These are phyloP conservation scores for Trifolium dubium DNA, from an alignment of 306 rosid genomes.

Conservation along the genomic window DNA sequence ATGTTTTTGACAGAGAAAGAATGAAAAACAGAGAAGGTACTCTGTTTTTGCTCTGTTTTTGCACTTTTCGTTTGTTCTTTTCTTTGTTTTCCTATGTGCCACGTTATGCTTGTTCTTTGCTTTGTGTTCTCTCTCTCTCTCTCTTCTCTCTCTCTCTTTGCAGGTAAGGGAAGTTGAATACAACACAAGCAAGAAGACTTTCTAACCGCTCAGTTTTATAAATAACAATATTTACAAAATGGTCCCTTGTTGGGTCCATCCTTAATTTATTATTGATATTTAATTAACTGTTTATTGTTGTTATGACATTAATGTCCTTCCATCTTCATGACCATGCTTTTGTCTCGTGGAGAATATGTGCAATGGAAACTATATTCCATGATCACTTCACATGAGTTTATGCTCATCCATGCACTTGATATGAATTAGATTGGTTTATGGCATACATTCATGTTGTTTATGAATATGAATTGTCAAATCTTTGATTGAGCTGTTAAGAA, in stretches of 20 bases:
- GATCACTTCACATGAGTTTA: constrained; percentile 25
- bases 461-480: neutral
- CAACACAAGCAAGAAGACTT: constrained; percentile 58
- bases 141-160: constrained; percentile 55
- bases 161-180: constrained; percentile 77
- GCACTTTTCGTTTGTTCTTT: constrained; percentile 51
- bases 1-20: constrained; percentile 28
- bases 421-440: neutral
- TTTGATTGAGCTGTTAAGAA: neutral
- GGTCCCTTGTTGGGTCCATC: constrained; percentile 45
- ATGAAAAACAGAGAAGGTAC: constrained; percentile 46
- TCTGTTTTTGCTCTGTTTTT: constrained; percentile 32
- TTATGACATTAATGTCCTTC: constrained; percentile 45
- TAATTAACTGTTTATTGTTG: constrained; percentile 35
- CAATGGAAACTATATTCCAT: constrained; percentile 17
- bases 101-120: constrained; percentile 37
- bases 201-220: constrained; percentile 57
- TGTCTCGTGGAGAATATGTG: constrained; percentile 42
- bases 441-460: neutral
- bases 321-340: neutral
- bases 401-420: constrained; percentile 30
- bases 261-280: constrained; percentile 42
- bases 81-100: constrained; percentile 45
- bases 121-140: constrained; percentile 41
- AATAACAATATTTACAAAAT: constrained; percentile 61